A percentile compares a stretch with the other conserved stretches of the same genome.
Conservation (phyloP, 805 yeast species). For the Vanderwaltozyma yarrowii region DNA sequence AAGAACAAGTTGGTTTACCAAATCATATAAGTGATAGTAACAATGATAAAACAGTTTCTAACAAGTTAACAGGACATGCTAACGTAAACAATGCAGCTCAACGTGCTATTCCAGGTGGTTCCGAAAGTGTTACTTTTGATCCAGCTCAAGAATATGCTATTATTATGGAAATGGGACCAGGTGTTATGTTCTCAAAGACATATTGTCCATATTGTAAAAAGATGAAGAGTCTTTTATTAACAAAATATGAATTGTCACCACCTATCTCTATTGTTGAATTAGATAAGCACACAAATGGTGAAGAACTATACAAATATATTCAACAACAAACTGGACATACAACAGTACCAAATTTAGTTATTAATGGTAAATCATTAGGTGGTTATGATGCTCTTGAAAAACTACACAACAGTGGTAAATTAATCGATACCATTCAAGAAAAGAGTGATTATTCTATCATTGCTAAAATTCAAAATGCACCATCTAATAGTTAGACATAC, state of each 20-base stretch:
- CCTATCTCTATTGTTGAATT: conserved; percentile 66
- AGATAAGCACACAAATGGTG: conserved; percentile 70
- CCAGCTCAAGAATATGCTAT: conserved; percentile 44
- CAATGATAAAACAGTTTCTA: conserved; percentile 1
- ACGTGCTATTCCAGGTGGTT: conserved; percentile 6
- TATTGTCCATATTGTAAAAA: conserved; percentile 68
- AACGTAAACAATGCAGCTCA: conserved; percentile 3
- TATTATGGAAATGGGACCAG: conserved; percentile 53
- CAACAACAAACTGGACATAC: conserved; percentile 59
- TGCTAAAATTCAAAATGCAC: conserved; percentile 8
- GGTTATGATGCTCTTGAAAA: conserved; percentile 75
- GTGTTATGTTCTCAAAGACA: conserved; percentile 45
- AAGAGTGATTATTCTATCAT: conserved; percentile 17
- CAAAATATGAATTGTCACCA: conserved; percentile 62
- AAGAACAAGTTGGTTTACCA: conserved; percentile 11
- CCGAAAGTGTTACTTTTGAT: conserved; percentile 29
- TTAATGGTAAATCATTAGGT: conserved; percentile 69
- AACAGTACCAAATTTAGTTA: conserved; percentile 85
- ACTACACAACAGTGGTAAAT: conserved; percentile 46
- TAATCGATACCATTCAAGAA: conserved; percentile 40
- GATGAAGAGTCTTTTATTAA: conserved; percentile 51
- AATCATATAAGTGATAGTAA: conserved; percentile 1
- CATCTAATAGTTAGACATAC: conserved; percentile 15
- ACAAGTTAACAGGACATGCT: neutral
- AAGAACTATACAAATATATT: conserved; percentile 62